Evolutionary conservation across 1,284 basidiomycete species (phyloP), one percentile per base, ranked within the genome.

Genomic region (Leccinum subrobustum): DNA sequence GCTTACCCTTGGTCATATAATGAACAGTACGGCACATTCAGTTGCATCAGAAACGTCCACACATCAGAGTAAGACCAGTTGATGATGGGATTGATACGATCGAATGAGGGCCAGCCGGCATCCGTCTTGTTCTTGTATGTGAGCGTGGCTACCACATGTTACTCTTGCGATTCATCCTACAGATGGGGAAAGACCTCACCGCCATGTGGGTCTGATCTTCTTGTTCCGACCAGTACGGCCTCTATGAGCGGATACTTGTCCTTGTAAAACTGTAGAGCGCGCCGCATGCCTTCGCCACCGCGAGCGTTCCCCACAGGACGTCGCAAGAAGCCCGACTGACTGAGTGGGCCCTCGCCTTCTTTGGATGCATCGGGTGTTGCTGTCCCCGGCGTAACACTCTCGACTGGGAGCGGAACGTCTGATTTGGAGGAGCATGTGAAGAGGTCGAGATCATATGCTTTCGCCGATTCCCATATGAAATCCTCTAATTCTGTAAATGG

Each of bases 41-140:
- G 79, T 60, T 81, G 80, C 6, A 88, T 80, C 39, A 99, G 77
- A 77, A 96, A 99, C 1, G 79, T 77, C 97, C 97, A 99, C 2
- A 99, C 86, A 63, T 97, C 87, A 2, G 77, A 72, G 75, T 99
- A 99, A 0, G 85, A 81, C 96, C 96, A 99, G 72, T 98, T 90
- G 55, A 99, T 91, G 67, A 99, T 93, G 0, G 97, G 96, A 73
- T 99, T 96, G 29, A 99, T 87, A 20, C 96, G 87, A 70, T 96
- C 89, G 62, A 96, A 93, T 3, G 77, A 73, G 4, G 96, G 96
- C 96, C 96, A 99, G 57, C 83, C 90, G 0, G 83, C 76, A 75
- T 98, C 95, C 6, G 94, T 96, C 66, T 85, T 88, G 65, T 89
- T 90, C 53, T 87, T 82, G 64, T 86, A 83, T 0, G 85, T 81